Evolutionary conservation across 1,284 basidiomycete genomes (phyloP).

Genomic region (Moesziomyces antarcticus): DNA sequence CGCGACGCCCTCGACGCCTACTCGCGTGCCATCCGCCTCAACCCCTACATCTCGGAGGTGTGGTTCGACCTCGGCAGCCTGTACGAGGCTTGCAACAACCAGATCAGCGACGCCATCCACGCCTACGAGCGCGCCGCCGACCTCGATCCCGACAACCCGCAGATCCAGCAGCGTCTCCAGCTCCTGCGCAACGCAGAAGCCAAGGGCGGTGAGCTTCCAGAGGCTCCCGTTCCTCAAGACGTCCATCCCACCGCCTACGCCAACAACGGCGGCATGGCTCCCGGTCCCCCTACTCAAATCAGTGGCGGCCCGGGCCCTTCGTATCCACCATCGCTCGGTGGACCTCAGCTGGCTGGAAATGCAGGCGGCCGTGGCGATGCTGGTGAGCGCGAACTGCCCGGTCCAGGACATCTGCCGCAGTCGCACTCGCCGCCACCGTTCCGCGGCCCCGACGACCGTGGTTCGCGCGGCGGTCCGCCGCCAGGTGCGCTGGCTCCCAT

Average conservation of each 20-base stretch:
- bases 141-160: constrained; percentile 63
- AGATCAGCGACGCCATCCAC: constrained; percentile 97
- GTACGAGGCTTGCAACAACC: constrained; percentile 99
- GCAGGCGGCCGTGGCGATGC: constrained; percentile 31
- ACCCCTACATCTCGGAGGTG: constrained; percentile 98
- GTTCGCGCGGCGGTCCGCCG: constrained; percentile 37
- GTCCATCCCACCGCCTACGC: constrained; percentile 91
- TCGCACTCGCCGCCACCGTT: constrained; percentile 53
- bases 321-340: constrained; percentile 35
- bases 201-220: constrained; percentile 79
- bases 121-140: constrained; percentile 75
- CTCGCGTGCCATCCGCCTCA: constrained; percentile 96
- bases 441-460: constrained; percentile 55
- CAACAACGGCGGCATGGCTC: constrained; percentile 51
- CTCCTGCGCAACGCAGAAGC: constrained; percentile 83
- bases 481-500: constrained; percentile 41
- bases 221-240: constrained; percentile 88
- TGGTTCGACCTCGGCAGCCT: constrained; percentile 98
- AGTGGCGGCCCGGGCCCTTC: constrained; percentile 42
- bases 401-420: constrained; percentile 45
- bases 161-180: constrained; percentile 62
- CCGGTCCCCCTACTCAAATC: constrained; percentile 57
- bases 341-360: constrained; percentile 47
- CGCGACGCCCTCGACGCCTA: constrained; percentile 98
- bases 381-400: constrained; percentile 51